phyloP scores from a whole-genome alignment of 75 land plant genomes.

The Larix kaempferi region DNA sequence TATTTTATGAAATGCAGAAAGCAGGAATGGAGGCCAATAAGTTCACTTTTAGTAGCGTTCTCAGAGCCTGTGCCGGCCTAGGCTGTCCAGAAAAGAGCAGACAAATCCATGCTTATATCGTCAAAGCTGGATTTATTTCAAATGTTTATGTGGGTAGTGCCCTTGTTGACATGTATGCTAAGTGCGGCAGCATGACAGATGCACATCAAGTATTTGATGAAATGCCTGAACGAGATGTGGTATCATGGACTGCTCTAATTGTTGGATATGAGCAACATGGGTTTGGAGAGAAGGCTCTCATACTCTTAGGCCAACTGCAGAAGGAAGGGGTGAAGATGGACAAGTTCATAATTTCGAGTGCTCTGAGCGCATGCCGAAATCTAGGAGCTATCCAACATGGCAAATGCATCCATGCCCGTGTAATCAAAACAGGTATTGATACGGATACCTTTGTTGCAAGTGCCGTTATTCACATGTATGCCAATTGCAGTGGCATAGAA shows the following conservation, averaged over 20 bases:
- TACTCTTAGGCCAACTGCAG: conserved; percentile 4
- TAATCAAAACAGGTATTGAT: neutral
- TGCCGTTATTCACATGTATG: conserved; percentile 8
- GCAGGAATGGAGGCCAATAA: conserved; percentile 5
- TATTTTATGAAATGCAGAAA: too few species aligned
- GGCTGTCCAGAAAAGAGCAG: neutral
- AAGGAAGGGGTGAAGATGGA: neutral
- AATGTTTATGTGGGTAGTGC: neutral
- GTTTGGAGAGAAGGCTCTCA: neutral
- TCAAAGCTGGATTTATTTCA: too few species aligned
- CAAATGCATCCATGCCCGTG: neutral
- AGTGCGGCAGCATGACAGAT: conserved; percentile 1
- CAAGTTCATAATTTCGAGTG: neutral
- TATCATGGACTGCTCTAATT: neutral
- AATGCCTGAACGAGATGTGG: neutral
- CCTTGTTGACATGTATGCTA: conserved; percentile 8
- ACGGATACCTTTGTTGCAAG: neutral
- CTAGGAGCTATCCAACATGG: neutral
- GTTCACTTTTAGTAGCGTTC: conserved; percentile 6
- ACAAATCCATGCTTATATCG: too few species aligned
- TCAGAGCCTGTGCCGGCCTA: conserved; percentile 11
- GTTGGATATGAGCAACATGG: neutral
- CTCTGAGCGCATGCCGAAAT: neutral
- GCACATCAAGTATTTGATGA: conserved; percentile 1
- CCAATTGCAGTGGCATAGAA: neutral